phyloP scores from a whole-genome alignment of 768 basidiomycete genomes.

The Collybia sp. region DNA sequence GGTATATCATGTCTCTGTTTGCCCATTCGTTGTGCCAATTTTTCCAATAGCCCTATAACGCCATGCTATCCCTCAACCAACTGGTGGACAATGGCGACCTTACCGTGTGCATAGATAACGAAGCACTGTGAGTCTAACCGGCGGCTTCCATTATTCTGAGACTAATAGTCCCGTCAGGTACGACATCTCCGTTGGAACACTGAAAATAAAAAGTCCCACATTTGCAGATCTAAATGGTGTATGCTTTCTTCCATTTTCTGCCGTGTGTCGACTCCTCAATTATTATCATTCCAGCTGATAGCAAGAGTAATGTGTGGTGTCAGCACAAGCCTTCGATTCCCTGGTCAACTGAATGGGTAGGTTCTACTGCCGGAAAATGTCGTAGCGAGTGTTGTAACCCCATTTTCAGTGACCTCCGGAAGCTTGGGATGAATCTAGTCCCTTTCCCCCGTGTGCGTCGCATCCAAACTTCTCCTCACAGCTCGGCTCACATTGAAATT shows the following conservation, averaged over 20 bases:
- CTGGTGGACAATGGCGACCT: constrained; percentile 86
- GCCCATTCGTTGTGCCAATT: constrained; percentile 34
- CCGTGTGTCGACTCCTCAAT: not conserved
- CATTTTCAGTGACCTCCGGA: constrained; percentile 66
- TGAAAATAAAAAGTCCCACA: constrained; percentile 59
- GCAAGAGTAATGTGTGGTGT: constrained; percentile 93
- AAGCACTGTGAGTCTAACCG: constrained; percentile 58
- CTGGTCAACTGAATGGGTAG: constrained; percentile 89
- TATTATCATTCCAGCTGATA: constrained; percentile 45
- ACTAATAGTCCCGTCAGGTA: constrained; percentile 40
- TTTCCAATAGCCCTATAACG: constrained; percentile 77
- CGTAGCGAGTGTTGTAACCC: constrained; percentile 2
- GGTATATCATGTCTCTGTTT: constrained; percentile 47
- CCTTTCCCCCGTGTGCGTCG: constrained; percentile 84
- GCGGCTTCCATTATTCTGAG: not conserved
- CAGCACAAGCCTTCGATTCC: constrained; percentile 87
- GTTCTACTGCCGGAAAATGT: constrained; percentile 11
- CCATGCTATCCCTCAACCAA: constrained; percentile 80
- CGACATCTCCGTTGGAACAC: constrained; percentile 59
- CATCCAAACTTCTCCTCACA: constrained; percentile 1
- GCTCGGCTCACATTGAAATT: not conserved
- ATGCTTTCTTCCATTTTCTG: constrained; percentile 11
- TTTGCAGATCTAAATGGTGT: constrained; percentile 72
- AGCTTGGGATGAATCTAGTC: constrained; percentile 89
- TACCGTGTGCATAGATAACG: constrained; percentile 83